Base-by-base conservation (phyloP, 108 stramenopile genomes). In the Pseudonitzschia pungens region DNA sequence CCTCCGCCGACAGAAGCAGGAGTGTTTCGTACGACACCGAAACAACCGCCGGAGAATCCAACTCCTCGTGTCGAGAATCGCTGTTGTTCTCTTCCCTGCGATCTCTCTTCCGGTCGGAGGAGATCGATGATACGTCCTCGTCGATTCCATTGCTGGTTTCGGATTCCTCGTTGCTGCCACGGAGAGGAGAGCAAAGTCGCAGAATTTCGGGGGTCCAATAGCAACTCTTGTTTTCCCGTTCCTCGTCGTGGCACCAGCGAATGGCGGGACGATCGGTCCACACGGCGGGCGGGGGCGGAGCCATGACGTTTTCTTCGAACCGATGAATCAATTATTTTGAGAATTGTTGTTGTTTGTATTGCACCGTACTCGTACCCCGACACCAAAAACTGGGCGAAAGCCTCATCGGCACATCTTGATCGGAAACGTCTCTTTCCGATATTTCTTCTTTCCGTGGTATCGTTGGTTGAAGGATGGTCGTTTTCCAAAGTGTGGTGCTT, bases 121-220 rank as follows among this genome's bases (percentile, higher is more conserved):
- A 36, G 36, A 36, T 2, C 6, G 36, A 2, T 36, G 6, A 36
- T 5, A 36, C 53, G 29, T 27, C 26, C 5, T 27, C n/a, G 11
- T 62, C 5, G 15, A 6, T 29, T 42, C 29, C 33, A 7, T 62
- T 33, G 40, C 14, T 8, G 29, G 14, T 29, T 40, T 40, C 20
- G 31, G 4, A 11, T 16, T 62, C 54, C 16, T 55, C 54, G 22
- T 26, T 27, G 29, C 29, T 31, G 29, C 15, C 26, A 27, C 27
- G 27, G 20, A 62, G 40, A 15, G 60, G 60, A 62, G 14, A 12
- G 29, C 27, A 62, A 9, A 62, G 16, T 2, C 40, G 33, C 15
- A 62, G 14, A 1, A 62, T 62, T 62, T 62, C 33, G 36, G 14
- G 32, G n/a, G 27, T 36, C 60, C 60, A 62, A 18, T 62, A 62